These are phyloP conservation scores for Penicillium sp. DNA, from an alignment of 2,329 filamentous ascomycete species.

Conservation along the genomic window DNA sequence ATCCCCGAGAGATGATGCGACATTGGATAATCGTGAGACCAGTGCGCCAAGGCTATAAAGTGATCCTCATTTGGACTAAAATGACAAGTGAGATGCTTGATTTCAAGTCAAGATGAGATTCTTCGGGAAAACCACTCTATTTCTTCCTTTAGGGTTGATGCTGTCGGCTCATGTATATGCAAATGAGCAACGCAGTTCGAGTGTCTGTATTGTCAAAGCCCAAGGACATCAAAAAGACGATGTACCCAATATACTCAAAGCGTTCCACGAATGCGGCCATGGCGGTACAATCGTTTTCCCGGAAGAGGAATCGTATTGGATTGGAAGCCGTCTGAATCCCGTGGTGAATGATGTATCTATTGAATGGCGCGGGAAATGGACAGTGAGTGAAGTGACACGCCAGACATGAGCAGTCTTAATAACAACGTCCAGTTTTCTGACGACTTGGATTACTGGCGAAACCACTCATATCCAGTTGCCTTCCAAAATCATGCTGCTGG, in stretches of 20 bases:
- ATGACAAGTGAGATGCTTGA: not conserved
- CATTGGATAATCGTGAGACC: not conserved
- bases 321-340: slow-evolving; percentile 53
- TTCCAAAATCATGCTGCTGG: slow-evolving; percentile 60
- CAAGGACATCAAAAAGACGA: slow-evolving; percentile 42
- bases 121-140: not conserved
- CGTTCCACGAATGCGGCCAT: slow-evolving; percentile 43
- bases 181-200: slow-evolving; percentile 8
- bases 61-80: no score
- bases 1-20: slow-evolving; percentile 2
- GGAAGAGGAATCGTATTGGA: slow-evolving; percentile 53
- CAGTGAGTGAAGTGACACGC: slow-evolving; percentile 31
- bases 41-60: not conserved
- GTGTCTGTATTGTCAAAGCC: slow-evolving; percentile 43
- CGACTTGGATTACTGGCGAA: slow-evolving; percentile 57
- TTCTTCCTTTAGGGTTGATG: slow-evolving; percentile 1
- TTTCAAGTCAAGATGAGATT: slow-evolving; percentile 1
- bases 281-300: slow-evolving; percentile 54
- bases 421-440: slow-evolving; percentile 44
- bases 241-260: slow-evolving; percentile 43
- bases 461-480: slow-evolving; percentile 53
- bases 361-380: slow-evolving; percentile 57
- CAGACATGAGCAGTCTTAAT: not conserved
- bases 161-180: slow-evolving; percentile 9
- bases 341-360: slow-evolving; percentile 53